Evolutionary conservation across 2,329 filamentous ascomycete genomes (phyloP).

Genomic region (Aaosphaeria arxii): DNA sequence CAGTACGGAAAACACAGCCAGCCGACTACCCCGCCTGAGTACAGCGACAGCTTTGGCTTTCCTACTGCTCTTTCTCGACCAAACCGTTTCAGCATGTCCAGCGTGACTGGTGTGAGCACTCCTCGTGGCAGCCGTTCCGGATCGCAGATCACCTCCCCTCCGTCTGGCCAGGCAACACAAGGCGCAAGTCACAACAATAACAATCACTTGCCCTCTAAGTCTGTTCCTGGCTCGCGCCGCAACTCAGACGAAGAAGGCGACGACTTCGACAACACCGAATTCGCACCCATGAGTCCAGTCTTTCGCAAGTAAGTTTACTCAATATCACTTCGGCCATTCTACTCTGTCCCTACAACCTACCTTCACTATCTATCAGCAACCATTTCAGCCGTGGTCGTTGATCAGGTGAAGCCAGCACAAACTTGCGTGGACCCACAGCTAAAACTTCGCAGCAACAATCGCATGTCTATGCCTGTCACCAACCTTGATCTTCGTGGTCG

Average conservation of each 20-base stretch:
- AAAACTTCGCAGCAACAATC: conserved; percentile 66
- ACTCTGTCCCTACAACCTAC: background rate
- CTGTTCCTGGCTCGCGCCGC: conserved; percentile 79
- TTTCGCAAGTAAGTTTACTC: conserved; percentile 33
- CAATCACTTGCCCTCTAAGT: conserved; percentile 73
- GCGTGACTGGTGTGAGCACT: conserved; percentile 67
- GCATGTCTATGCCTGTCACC: conserved; percentile 91
- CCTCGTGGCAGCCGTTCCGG: conserved; percentile 71
- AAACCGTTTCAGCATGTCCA: conserved; percentile 85
- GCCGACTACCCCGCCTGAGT: conserved; percentile 93
- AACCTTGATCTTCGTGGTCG: conserved; percentile 65
- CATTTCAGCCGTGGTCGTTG: too few relatives aligned
- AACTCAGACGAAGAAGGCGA: conserved; percentile 88
- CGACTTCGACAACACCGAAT: conserved; percentile 74
- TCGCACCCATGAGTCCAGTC: conserved; percentile 30
- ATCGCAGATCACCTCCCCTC: conserved; percentile 77
- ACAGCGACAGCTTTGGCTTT: conserved; percentile 75
- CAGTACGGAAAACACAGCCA: conserved; percentile 79
- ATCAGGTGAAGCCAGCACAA: too few relatives aligned
- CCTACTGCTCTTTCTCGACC: conserved; percentile 77
- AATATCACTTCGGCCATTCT: conserved; percentile 3
- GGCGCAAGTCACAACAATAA: conserved; percentile 45
- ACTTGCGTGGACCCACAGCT: background rate
- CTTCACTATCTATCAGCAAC: background rate
- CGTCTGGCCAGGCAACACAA: conserved; percentile 52